Conservation (phyloP, 2,329 filamentous ascomycete species). For the Aspergillus brasiliensis region DNA sequence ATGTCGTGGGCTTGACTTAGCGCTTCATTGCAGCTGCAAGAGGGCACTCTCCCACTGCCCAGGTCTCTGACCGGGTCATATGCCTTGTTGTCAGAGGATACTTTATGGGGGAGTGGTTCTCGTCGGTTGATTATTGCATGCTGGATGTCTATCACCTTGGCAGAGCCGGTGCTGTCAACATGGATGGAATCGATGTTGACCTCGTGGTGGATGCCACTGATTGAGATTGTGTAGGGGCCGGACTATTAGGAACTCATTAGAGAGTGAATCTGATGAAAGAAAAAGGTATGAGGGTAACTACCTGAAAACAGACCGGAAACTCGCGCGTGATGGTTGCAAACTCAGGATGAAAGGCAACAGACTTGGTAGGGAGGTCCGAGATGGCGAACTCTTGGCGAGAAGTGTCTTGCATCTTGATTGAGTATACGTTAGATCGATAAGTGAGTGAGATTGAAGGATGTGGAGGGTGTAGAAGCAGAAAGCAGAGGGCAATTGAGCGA, state of each 20-base stretch:
- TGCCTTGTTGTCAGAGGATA: constrained; percentile 8
- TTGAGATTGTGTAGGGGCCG: constrained; percentile 60
- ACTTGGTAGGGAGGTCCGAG: constrained; percentile 60
- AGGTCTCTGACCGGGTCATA: too few species aligned
- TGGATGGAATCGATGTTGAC: constrained; percentile 61
- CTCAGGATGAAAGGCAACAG: constrained; percentile 64
- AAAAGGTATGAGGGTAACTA: too few species aligned
- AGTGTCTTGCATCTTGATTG: constrained; percentile 19
- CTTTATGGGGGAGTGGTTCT: constrained; percentile 46
- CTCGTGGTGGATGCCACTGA: constrained; percentile 57
- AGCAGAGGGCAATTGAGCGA: too few species aligned
- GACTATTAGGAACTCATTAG: constrained; percentile 44
- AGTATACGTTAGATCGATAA: not conserved
- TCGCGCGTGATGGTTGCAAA: constrained; percentile 64
- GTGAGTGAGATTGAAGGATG: not conserved
- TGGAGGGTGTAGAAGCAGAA: too few species aligned
- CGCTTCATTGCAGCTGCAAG: too few species aligned
- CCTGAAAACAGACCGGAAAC: constrained; percentile 57
- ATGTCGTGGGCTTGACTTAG: too few species aligned
- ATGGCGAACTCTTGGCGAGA: constrained; percentile 47
- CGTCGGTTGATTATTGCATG: constrained; percentile 60
- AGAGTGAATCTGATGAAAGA: too few species aligned
- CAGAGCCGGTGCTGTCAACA: constrained; percentile 60
- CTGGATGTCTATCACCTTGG: constrained; percentile 64
- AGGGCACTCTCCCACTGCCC: too few species aligned